phyloP scores from a whole-genome alignment of 2,329 filamentous ascomycete genomes.

The Sphaerostilbella broomeana region DNA sequence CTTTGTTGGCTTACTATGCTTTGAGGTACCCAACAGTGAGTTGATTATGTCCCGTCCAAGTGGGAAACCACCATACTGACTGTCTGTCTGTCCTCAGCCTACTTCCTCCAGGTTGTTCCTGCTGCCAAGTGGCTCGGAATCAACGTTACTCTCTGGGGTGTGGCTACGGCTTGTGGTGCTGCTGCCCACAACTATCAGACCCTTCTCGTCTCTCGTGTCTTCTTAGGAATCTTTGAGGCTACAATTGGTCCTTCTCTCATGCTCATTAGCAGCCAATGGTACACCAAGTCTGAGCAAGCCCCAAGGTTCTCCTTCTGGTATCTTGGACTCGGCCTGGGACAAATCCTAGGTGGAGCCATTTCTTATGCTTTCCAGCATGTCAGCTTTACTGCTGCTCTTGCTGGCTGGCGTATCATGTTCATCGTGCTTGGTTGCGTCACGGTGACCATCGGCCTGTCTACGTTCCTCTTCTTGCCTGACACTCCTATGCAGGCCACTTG shows the following conservation, averaged over 20 bases:
- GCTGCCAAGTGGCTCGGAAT: constrained; percentile 54
- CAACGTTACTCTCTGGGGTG: constrained; percentile 54
- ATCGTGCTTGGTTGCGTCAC: constrained; percentile 55
- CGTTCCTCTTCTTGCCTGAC: constrained; percentile 30
- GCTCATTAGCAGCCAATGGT: constrained; percentile 55
- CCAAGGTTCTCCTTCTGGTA: constrained; percentile 57
- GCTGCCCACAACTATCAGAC: constrained; percentile 47
- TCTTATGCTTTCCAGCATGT: constrained; percentile 53
- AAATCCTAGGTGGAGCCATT: constrained; percentile 59
- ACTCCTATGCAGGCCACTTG: constrained; percentile 42
- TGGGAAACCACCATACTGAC: constrained; percentile 1
- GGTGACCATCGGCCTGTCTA: constrained; percentile 26
- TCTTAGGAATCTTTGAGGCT: constrained; percentile 55
- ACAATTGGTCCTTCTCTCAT: constrained; percentile 54
- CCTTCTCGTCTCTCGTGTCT: constrained; percentile 48
- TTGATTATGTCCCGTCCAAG: constrained; percentile 4
- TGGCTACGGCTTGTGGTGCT: constrained; percentile 47
- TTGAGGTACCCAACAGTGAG: constrained; percentile 53
- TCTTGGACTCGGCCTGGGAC: constrained; percentile 51
- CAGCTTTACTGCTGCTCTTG: constrained; percentile 43
- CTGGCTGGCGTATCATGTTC: constrained; percentile 67
- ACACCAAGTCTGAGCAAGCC: constrained; percentile 55
- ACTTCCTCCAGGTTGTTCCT: constrained; percentile 54
- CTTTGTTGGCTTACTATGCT: constrained; percentile 54
- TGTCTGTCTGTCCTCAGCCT: constrained; percentile 30